Percentiles rank a stretch among this genome's conserved stretches.
phyloP scores from a whole-genome alignment of 2,329 filamentous ascomycete species.

The Hypocreales sp. region DNA sequence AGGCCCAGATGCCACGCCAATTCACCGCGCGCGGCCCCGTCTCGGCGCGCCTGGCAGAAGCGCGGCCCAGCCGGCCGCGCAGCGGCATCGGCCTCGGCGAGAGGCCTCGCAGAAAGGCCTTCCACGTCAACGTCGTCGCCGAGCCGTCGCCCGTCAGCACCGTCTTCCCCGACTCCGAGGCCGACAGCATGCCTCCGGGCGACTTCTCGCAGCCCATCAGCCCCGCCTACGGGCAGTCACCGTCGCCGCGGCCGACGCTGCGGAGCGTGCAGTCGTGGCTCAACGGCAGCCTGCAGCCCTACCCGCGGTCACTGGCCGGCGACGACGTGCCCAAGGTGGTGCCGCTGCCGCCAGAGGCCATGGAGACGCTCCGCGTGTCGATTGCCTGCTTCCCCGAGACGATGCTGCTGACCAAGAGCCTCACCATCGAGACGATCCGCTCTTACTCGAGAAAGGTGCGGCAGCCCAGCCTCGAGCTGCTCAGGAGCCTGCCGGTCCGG shows the following conservation, averaged over 20 bases:
- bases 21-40: neutral
- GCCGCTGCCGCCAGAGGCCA: constrained; percentile 34
- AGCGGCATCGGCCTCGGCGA: no score
- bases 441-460: constrained; percentile 36
- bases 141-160: constrained; percentile 4
- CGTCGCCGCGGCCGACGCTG: constrained; percentile 18
- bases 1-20: neutral
- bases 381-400: constrained; percentile 43
- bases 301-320: constrained; percentile 11
- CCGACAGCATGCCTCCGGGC: constrained; percentile 4
- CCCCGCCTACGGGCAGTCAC: constrained; percentile 14
- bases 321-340: constrained; percentile 23
- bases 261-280: constrained; percentile 21
- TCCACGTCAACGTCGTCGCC: neutral
- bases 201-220: constrained; percentile 5
- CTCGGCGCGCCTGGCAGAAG: neutral
- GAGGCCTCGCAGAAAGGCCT: neutral
- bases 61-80: neutral
- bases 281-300: constrained; percentile 14
- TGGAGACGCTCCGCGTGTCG: constrained; percentile 37
- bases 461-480: constrained; percentile 17
- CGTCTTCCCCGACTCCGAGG: constrained; percentile 1
- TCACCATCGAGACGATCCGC: constrained; percentile 42
- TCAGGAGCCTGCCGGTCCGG: constrained; percentile 7
- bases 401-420: constrained; percentile 37